These are phyloP conservation scores for Chimonanthus salicifolius DNA, from an alignment of 164 flowering plant genomes.

Conservation along the genomic window DNA sequence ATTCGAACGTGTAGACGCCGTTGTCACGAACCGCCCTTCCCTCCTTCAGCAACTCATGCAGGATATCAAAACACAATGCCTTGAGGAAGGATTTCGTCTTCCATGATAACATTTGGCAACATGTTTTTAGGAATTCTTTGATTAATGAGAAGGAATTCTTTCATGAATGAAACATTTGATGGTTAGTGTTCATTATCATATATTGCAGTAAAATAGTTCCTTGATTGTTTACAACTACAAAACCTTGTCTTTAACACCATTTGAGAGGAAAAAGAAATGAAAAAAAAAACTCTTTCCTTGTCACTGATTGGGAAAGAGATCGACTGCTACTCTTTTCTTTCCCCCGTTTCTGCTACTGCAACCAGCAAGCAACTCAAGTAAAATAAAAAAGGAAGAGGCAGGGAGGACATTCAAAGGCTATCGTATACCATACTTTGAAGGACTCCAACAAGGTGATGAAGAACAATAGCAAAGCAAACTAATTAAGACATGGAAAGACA, in stretches of 20 bases:
- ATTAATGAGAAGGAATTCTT: not conserved
- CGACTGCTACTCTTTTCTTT: not conserved
- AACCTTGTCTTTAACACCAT: no score
- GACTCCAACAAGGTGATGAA: not conserved
- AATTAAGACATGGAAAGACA: not conserved
- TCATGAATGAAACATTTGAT: not conserved
- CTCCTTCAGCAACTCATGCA: constrained; percentile 68
- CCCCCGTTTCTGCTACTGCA: no score
- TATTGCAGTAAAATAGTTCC: not conserved
- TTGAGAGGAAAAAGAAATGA: no score
- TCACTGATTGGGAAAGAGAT: not conserved
- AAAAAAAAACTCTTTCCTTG: not conserved
- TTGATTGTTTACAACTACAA: no score
- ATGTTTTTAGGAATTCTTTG: not conserved
- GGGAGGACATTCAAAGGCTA: no score
- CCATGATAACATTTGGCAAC: constrained; percentile 3
- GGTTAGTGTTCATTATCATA: no score
- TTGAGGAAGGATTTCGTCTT: constrained; percentile 60
- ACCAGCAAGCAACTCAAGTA: no score
- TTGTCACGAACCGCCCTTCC: constrained; percentile 70
- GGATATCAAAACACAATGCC: constrained; percentile 54
- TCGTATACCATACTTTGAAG: no score
- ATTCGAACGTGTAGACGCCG: constrained; percentile 60
- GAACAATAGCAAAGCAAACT: not conserved
- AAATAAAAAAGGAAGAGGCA: no score